phyloP scores from a whole-genome alignment of 257 asterid species.

The Scutellaria minor region DNA sequence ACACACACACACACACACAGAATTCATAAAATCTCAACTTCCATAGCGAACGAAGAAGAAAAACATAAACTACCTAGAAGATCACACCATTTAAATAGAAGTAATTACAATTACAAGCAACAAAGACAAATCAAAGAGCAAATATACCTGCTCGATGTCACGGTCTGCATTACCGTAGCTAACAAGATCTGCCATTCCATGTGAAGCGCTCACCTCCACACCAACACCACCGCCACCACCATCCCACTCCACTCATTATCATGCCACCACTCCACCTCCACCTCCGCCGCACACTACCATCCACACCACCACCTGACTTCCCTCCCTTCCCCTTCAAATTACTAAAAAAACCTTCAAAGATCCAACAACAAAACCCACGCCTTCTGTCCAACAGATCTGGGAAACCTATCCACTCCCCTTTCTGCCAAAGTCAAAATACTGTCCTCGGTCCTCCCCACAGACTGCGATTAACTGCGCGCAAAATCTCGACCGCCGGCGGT shows the following conservation, averaged over 20 bases:
- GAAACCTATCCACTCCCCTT: conserved; percentile 20
- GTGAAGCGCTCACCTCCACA: conserved; percentile 73
- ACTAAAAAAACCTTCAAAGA: conserved; percentile 31
- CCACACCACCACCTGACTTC: conserved; percentile 50
- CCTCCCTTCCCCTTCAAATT: conserved; percentile 39
- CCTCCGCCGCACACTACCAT: conserved; percentile 72
- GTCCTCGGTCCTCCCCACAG: conserved; percentile 35
- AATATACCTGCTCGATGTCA: conserved; percentile 79
- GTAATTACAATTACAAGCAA: background rate
- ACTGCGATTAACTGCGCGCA: conserved; percentile 26
- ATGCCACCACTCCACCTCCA: conserved; percentile 51
- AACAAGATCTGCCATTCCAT: conserved; percentile 99
- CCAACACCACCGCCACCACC: conserved; percentile 83
- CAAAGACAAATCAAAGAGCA: conserved; percentile 30
- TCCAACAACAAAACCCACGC: conserved; percentile 35
- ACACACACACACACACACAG: conserved; percentile 2
- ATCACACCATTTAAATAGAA: conserved; percentile 19
- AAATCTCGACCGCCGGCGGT: conserved; percentile 1
- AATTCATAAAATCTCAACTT: conserved; percentile 9
- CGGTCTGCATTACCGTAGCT: conserved; percentile 82
- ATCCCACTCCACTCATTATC: conserved; percentile 86
- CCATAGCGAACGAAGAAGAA: conserved; percentile 27
- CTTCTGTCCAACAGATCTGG: conserved; percentile 42
- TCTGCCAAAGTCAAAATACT: conserved; percentile 32
- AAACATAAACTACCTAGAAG: conserved; percentile 1